Evolutionary conservation across 73 alveolate genomes (phyloP), one percentile per base, ranked within the genome.

Genomic region (Urostyla sp.): DNA sequence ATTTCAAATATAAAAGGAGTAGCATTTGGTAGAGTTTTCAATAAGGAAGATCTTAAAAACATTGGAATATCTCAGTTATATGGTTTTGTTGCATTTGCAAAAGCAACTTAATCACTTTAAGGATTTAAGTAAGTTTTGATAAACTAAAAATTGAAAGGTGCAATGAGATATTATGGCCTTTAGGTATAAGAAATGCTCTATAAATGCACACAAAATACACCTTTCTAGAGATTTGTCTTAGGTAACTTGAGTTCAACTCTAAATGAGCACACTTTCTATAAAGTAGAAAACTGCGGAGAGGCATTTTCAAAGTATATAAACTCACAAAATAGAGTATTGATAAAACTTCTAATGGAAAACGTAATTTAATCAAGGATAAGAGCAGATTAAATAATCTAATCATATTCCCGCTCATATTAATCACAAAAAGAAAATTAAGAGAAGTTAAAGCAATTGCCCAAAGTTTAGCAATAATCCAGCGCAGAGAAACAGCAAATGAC

Each of bases 11-110:
- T 26, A 36, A 23, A 61, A 60, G 3, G 75, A 61, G 3, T 46
- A 46, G 1, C 72, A 49, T 49, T 2, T 49, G 6, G 16, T 48
- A 1, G 83, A 40, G 15, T 40, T n/a, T n/a, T 40, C 52, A 40
- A 21, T 15, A 81, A 67, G 20, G 75, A 52, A 7, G 93, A 85
- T 49, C 30, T 53, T 11, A 53, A 73, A 7, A 49, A 77, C 27
- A 83, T 89, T 0, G 18, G 30, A 36, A 50, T 66, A 36, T 89
- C 96, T 0, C 91, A 93, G 10, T 63, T 89, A 11, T 43, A 78
- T 27, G 82, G 89, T 0, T 79, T 89, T 5, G 89, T 75, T 5
- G 63, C 84, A 0, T 85, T 89, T 35, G 75, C 90, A 15, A 73
- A 73, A 35, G 28, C 59, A 10, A 73, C 75, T 36, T 35, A 73